Evolutionary conservation across 192 early-diverging fungal genomes (phyloP).

Genomic region (Fimicolochytrium jonesii): DNA sequence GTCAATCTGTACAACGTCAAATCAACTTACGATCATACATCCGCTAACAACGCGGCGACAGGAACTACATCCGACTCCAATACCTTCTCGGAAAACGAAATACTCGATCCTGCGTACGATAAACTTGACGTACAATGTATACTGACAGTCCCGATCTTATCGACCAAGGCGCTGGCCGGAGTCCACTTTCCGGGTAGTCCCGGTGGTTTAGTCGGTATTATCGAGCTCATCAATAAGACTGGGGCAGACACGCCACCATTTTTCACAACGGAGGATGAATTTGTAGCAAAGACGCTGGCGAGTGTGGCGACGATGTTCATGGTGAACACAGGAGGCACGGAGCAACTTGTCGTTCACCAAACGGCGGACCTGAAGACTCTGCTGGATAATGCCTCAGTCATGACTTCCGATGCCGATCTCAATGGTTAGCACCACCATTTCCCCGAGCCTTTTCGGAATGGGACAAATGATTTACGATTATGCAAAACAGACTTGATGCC

Average conservation of each 20-base stretch:
- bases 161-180: not conserved
- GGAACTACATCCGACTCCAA: no score
- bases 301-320: constrained; percentile 28
- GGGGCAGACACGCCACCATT: constrained; percentile 23
- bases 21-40: constrained; percentile 38
- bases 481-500: constrained; percentile 29
- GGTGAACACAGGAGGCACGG: no score
- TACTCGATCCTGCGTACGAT: constrained; percentile 29
- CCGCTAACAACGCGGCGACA: no score
- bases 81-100: no score
- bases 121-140: constrained; percentile 41
- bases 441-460: not conserved
- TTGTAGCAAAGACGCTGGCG: constrained; percentile 33
- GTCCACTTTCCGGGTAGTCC: no score
- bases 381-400: constrained; percentile 43
- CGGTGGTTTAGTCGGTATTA: constrained; percentile 32
- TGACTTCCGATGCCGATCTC: constrained; percentile 42
- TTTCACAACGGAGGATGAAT: constrained; percentile 51
- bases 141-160: constrained; percentile 34
- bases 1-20: constrained; percentile 47
- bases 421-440: constrained; percentile 20
- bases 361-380: constrained; percentile 42
- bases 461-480: not conserved
- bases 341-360: no score
- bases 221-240: constrained; percentile 50